Conservation (phyloP, 805 yeast species). For the Tetrapisispora taiwanensis region DNA sequence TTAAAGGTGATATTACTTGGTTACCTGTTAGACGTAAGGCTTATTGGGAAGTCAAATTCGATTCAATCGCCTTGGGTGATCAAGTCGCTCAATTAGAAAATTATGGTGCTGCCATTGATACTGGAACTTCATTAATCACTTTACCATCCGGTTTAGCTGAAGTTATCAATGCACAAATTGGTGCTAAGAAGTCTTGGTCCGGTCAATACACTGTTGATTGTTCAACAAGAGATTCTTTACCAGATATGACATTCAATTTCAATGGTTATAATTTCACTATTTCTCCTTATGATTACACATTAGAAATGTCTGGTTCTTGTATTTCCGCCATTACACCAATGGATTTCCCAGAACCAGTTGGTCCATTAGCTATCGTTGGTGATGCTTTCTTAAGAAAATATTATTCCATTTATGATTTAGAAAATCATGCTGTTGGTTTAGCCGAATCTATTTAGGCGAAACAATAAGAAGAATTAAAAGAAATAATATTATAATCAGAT, state of each 20-base stretch:
- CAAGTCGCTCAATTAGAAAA: constrained; percentile 74
- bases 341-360: constrained; percentile 96
- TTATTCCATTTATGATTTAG: constrained; percentile 89
- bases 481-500: no score
- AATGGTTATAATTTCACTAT: constrained; percentile 88
- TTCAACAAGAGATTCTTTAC: constrained; percentile 70
- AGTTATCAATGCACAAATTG: constrained; percentile 87
- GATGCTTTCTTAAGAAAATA: constrained; percentile 94
- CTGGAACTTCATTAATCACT: constrained; percentile 94
- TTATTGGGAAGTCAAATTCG: constrained; percentile 96
- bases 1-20: constrained; percentile 80
- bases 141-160: constrained; percentile 94
- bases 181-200: constrained; percentile 94
- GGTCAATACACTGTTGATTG: constrained; percentile 96
- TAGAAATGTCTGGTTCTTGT: constrained; percentile 92
- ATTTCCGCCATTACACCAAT: constrained; percentile 92
- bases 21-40: constrained; percentile 98
- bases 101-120: constrained; percentile 96
- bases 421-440: constrained; percentile 87
- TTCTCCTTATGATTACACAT: constrained; percentile 80
- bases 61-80: constrained; percentile 83
- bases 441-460: constrained; percentile 53
- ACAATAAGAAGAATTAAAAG: no score
- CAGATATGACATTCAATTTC: constrained; percentile 85
- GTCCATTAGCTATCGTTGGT: constrained; percentile 92